These are phyloP conservation scores for Parathielavia appendiculata DNA, from an alignment of 495 filamentous ascomycete species.

Conservation along the genomic window DNA sequence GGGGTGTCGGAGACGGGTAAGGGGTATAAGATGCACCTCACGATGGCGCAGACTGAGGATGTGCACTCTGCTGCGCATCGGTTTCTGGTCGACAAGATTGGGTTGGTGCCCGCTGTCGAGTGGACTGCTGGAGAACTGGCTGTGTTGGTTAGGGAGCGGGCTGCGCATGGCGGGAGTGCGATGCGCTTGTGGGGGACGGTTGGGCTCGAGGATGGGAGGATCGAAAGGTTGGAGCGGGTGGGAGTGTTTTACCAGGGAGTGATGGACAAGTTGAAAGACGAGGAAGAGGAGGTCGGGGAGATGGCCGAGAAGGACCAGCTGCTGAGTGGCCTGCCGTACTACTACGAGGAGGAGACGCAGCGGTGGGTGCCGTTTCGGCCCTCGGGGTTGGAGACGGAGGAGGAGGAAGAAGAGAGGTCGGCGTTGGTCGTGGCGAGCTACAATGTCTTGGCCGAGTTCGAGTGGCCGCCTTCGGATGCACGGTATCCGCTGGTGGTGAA, in stretches of 20 bases:
- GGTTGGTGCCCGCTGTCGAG: slow-evolving; percentile 32
- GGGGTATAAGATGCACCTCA: slow-evolving; percentile 44
- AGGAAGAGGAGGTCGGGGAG: not conserved
- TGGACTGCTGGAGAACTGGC: slow-evolving; percentile 43
- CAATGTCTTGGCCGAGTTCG: slow-evolving; percentile 53
- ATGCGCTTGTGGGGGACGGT: slow-evolving; percentile 50
- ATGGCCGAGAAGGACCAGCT: slow-evolving; percentile 16
- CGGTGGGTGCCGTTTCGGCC: slow-evolving; percentile 23
- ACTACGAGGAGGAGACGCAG: slow-evolving; percentile 26
- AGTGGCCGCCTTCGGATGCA: slow-evolving; percentile 41
- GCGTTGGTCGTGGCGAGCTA: slow-evolving; percentile 46
- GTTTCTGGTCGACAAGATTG: slow-evolving; percentile 43
- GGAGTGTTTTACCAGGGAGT: slow-evolving; percentile 21
- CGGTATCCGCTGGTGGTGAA: slow-evolving; percentile 47
- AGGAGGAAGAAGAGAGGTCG: slow-evolving; percentile 2
- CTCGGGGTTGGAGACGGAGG: not conserved
- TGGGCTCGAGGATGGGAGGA: slow-evolving; percentile 33
- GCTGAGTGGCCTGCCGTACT: slow-evolving; percentile 16
- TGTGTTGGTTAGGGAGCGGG: slow-evolving; percentile 43
- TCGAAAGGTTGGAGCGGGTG: slow-evolving; percentile 18
- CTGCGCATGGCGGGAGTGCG: slow-evolving; percentile 15
- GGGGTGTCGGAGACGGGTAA: not conserved
- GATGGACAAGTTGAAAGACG: not conserved
- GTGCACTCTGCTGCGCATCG: slow-evolving; percentile 30
- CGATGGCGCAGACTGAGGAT: slow-evolving; percentile 49